These are phyloP conservation scores for Pholiota molesta DNA, from an alignment of 768 basidiomycete genomes.

Conservation along the genomic window DNA sequence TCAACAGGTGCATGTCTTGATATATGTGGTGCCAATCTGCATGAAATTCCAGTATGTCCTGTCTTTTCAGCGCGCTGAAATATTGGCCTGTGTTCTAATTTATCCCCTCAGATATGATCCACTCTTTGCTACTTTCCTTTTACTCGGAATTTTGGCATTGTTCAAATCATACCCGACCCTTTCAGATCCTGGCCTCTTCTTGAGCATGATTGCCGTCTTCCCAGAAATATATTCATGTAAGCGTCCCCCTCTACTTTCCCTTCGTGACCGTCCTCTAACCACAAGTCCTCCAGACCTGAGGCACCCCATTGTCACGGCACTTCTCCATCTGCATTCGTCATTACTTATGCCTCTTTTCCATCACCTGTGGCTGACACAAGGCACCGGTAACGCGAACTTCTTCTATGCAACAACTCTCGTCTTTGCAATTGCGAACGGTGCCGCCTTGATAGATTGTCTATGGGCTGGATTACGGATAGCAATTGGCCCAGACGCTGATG, in stretches of 20 bases:
- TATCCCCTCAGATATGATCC: conserved; percentile 69
- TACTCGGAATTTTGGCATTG: conserved; percentile 74
- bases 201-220: conserved; percentile 79
- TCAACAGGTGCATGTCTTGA: conserved; percentile 74
- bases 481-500: conserved; percentile 57
- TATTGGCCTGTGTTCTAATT: neutral
- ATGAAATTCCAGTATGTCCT: conserved; percentile 79
- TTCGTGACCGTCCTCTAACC: neutral
- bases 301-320: conserved; percentile 80
- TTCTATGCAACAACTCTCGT: conserved; percentile 97
- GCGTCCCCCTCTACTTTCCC: conserved; percentile 30
- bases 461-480: conserved; percentile 84
- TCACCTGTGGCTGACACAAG: conserved; percentile 87
- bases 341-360: conserved; percentile 91
- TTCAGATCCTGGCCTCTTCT: conserved; percentile 85
- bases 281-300: conserved; percentile 62
- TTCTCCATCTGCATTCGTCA: conserved; percentile 82
- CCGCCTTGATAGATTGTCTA: conserved; percentile 79
- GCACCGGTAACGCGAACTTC: conserved; percentile 97
- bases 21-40: conserved; percentile 83
- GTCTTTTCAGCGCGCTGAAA: neutral
- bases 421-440: conserved; percentile 85
- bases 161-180: conserved; percentile 95
- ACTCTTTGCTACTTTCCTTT: conserved; percentile 75
- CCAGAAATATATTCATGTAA: conserved; percentile 83